Conservation (phyloP, 2,329 filamentous ascomycete species). For the Aspergillus hortae region DNA sequence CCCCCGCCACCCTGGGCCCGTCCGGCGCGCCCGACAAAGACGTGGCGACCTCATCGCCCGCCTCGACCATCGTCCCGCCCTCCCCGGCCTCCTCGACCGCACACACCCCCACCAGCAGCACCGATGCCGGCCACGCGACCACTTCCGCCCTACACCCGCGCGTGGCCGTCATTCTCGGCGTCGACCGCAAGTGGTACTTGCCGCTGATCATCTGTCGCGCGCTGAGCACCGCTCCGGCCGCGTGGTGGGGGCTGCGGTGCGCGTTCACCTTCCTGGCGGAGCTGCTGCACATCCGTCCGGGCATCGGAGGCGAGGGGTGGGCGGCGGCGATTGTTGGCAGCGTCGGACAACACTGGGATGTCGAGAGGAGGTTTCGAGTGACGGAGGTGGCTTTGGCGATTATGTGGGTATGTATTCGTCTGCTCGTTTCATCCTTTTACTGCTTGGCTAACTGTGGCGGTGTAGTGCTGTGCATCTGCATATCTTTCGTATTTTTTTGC, state of each 20-base stretch:
- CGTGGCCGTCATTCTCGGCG: constrained; percentile 72
- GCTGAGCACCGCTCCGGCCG: constrained; percentile 65
- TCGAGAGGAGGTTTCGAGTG: constrained; percentile 52
- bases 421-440: constrained; percentile 20
- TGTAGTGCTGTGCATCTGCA: constrained; percentile 69
- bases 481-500: constrained; percentile 81
- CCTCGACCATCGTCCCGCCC: constrained; percentile 23
- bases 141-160: constrained; percentile 63
- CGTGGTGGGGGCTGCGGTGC: constrained; percentile 69
- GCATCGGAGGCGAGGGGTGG: constrained; percentile 41
- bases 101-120: constrained; percentile 24
- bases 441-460: constrained; percentile 3
- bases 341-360: constrained; percentile 40
- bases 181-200: constrained; percentile 69
- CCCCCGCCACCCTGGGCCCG: not conserved
- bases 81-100: constrained; percentile 28
- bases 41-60: constrained; percentile 25
- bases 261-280: constrained; percentile 65
- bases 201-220: constrained; percentile 71
- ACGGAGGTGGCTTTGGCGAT: constrained; percentile 70
- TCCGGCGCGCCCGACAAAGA: constrained; percentile 23
- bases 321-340: constrained; percentile 36
- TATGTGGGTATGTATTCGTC: constrained; percentile 60
- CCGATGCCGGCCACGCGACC: constrained; percentile 26
- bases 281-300: constrained; percentile 50